Evolutionary conservation across 2,329 filamentous ascomycete species (phyloP).

Genomic region (Ceratocystis papillata): DNA sequence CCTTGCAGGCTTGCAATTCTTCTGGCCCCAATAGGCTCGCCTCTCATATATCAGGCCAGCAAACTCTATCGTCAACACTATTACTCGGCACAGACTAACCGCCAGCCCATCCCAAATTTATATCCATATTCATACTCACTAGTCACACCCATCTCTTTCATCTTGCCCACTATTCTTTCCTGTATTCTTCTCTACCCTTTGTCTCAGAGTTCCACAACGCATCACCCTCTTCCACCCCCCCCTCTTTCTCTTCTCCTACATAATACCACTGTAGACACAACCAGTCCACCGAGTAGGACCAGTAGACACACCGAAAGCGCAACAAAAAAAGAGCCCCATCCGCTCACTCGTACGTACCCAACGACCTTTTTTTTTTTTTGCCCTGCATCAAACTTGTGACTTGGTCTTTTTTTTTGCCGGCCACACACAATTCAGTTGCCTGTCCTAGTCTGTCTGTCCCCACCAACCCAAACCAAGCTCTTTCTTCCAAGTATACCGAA

Average conservation of each 20-base stretch:
- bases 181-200: not conserved
- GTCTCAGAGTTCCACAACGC: constrained; percentile 3
- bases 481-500: not conserved
- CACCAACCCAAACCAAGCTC: not conserved
- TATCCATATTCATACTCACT: no score
- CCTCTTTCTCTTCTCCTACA: not conserved
- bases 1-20: no score
- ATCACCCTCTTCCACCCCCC: not conserved
- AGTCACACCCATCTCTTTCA: no score
- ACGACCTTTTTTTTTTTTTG: not conserved
- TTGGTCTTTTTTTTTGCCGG: not conserved
- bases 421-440: not conserved
- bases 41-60: not conserved
- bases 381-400: not conserved
- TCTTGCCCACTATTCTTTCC: not conserved
- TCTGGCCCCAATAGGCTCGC: not conserved
- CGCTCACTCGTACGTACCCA: not conserved
- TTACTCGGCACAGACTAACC: not conserved
- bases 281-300: not conserved
- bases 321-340: not conserved
- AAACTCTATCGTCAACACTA: not conserved
- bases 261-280: not conserved
- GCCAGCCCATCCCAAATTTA: not conserved
- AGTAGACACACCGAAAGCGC: not conserved
- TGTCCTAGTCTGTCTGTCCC: not conserved